Base-by-base conservation (phyloP, 2,329 filamentous ascomycete genomes). In the Pseudogymnoascus sp. region DNA sequence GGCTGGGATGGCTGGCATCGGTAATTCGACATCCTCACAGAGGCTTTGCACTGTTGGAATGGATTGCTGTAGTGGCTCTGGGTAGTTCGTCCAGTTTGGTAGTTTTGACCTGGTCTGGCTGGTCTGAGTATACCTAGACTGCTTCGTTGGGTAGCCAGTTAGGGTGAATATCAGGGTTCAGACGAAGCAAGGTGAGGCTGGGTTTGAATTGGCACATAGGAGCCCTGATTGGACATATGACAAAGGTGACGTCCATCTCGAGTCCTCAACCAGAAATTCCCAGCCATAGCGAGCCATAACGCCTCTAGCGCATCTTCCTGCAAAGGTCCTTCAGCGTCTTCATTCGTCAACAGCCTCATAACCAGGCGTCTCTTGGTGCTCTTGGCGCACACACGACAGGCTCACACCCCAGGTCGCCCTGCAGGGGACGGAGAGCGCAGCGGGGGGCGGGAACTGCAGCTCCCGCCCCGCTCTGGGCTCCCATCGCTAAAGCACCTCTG, bases 111-210 rank as follows among this genome's bases (percentile, higher is more conserved):
- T 34, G 30, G 30, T 13, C 39, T 45, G 39, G 39, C 41, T 48
- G 41, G 41, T 28, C 23, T 18, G 39, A 23, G 21, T 23, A 45
- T n/a, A 9, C 39, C 7, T 28, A n/a, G 23, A 48, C 41, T 48
- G 12, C 41, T 28, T 18, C 23, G 41, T 48, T 48, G 23, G 41
- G 41, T 19, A 48, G 41, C 41, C 41, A 48, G 41, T 48, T 23
- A 48, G 41, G 41, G 41, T 30, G 41, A 48, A 48, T 48, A 48
- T 48, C 41, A 48, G 23, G 23, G 41, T 48, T 48, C 41, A 48
- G 23, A 48, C 41, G 41, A 48, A 48, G 23, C 41, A 48, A 30
- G 41, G 41, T 30, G 41, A 48, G 23, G 23, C 23, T 48, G 2
- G 41, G 41, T 30, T 21, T 28, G 41, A 48, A 48, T 48, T 48